phyloP scores from a whole-genome alignment of 495 filamentous ascomycete genomes.

The Podospora tetraspora region DNA sequence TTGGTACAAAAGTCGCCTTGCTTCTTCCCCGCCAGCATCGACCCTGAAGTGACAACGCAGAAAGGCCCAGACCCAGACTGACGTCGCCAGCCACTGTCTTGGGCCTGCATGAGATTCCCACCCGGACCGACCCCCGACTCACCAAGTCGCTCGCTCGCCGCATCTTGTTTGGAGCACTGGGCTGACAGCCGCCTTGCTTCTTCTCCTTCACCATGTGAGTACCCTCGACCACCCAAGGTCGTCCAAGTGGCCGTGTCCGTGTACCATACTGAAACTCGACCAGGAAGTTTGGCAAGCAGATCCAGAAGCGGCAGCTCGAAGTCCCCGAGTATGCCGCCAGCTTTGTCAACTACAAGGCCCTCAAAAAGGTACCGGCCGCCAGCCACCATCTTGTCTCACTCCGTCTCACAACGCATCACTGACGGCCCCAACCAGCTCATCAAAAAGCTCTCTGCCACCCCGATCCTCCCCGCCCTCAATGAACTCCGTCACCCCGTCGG shows the following conservation, averaged over 20 bases:
- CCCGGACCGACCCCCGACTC: not conserved
- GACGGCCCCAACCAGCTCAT: conserved; percentile 66
- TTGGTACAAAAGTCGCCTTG: not conserved
- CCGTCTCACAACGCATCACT: not conserved
- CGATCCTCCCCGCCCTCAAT: conserved; percentile 70
- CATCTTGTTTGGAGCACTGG: conserved; percentile 16
- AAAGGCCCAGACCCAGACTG: not conserved
- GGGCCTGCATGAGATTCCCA: not conserved
- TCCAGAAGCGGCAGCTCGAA: conserved; percentile 97
- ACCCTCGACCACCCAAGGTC: not conserved
- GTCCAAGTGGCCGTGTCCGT: not conserved
- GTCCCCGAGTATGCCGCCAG: conserved; percentile 98
- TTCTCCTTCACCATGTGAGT: conserved; percentile 20
- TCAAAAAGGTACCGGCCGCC: conserved; percentile 74
- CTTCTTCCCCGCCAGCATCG: not conserved
- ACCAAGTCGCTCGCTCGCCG: not conserved
- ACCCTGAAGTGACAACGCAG: not conserved
- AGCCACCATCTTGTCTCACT: not conserved
- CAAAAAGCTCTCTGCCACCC: conserved; percentile 91
- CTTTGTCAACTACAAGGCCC: conserved; percentile 98
- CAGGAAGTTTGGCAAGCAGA: conserved; percentile 99
- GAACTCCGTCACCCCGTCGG: conserved; percentile 45
- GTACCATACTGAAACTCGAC: conserved; percentile 4
- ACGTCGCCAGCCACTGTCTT: not conserved
- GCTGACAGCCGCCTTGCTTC: conserved; percentile 5